These are phyloP conservation scores for Citrullus mucosospermus DNA, from an alignment of 306 rosid genomes.

Conservation along the genomic window DNA sequence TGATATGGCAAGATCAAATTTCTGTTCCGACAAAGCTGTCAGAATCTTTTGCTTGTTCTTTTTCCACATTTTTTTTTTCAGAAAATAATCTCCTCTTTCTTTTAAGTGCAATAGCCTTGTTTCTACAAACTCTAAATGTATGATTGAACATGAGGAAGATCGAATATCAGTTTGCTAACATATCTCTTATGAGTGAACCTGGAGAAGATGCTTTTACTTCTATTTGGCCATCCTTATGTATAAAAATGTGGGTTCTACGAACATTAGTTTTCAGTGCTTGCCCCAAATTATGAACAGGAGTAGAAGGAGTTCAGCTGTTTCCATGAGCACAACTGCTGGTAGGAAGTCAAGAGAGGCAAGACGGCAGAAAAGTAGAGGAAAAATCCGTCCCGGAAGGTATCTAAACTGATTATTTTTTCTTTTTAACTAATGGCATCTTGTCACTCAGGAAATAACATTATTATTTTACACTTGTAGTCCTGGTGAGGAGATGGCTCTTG, in stretches of 20 bases:
- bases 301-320: slow-evolving; percentile 51
- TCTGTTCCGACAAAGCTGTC: not conserved
- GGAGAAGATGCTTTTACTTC: not conserved
- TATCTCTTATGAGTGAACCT: not conserved
- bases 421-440: not conserved
- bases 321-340: slow-evolving; percentile 48
- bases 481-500: slow-evolving; percentile 81
- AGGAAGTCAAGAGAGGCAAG: slow-evolving; percentile 75
- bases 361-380: slow-evolving; percentile 88
- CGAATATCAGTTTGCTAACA: not conserved
- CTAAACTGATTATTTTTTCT: not conserved
- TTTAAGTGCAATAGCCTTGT: not conserved
- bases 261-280: slow-evolving; percentile 10
- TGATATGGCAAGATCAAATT: not conserved
- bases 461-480: slow-evolving; percentile 40
- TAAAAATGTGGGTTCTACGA: not conserved
- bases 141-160: not conserved
- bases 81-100: not conserved
- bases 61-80: not conserved
- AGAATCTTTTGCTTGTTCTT: not conserved
- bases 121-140: not conserved
- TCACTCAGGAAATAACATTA: slow-evolving; percentile 2
- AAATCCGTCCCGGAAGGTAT: slow-evolving; percentile 97
- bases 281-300: slow-evolving; percentile 34
- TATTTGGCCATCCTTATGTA: not conserved